Percentiles rank a stretch among this genome's conserved stretches.
phyloP scores from a whole-genome alignment of 2,329 filamentous ascomycete species.

The Cytospora piceae region DNA sequence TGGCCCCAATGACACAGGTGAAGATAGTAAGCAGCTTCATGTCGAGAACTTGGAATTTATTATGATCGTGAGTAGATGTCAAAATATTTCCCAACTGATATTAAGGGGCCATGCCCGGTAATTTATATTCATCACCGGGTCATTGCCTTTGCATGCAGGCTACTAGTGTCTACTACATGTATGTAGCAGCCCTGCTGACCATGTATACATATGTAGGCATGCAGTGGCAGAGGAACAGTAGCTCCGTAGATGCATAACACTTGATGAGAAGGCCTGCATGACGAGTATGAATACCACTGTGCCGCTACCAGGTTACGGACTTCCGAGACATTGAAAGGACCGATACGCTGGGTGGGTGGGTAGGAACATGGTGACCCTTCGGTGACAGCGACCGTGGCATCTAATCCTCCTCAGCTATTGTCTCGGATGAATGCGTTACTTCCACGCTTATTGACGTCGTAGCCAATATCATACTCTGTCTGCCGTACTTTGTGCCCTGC shows the following conservation, averaged over 20 bases:
- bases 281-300: background rate
- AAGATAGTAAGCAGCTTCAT: slow-evolving; percentile 1
- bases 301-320: slow-evolving; percentile 6
- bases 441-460: slow-evolving; percentile 23
- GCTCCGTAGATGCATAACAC: background rate
- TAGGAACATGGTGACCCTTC: background rate
- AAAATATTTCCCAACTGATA: background rate
- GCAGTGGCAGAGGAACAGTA: background rate
- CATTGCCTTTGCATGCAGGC: background rate
- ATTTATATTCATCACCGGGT: background rate
- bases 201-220: background rate
- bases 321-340: slow-evolving; percentile 6
- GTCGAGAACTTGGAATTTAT: background rate
- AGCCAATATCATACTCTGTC: slow-evolving; percentile 18
- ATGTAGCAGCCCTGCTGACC: slow-evolving; percentile 7
- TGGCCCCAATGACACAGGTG: background rate
- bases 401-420: slow-evolving; percentile 6
- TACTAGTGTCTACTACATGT: background rate
- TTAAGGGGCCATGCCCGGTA: background rate
- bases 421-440: slow-evolving; percentile 17
- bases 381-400: background rate
- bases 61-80: background rate
- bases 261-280: slow-evolving; percentile 6
- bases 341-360: slow-evolving; percentile 5
- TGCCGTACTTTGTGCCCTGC: slow-evolving; percentile 19